These are phyloP conservation scores for Salicornia ramosissima DNA, from an alignment of 148 eudicot genomes.

Conservation along the genomic window DNA sequence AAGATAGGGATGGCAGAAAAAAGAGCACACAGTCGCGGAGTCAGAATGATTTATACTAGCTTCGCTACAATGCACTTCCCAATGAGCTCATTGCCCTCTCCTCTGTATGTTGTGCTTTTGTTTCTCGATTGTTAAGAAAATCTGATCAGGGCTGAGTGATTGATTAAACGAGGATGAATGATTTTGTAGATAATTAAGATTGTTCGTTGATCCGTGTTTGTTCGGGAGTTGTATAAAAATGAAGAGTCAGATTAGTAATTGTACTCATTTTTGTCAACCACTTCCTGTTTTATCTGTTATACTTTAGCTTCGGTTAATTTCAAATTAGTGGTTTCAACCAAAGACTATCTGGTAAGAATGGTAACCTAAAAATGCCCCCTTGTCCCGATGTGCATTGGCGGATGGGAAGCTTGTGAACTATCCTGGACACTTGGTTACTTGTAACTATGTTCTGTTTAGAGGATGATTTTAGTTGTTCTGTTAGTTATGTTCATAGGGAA, in stretches of 20 bases:
- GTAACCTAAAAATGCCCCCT: too few relatives aligned
- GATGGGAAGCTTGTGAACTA: too few relatives aligned
- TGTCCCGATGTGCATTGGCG: too few relatives aligned
- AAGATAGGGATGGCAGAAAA: neutral
- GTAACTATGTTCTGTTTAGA: too few relatives aligned
- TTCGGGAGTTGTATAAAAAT: slow-evolving; percentile 12
- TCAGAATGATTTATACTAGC: slow-evolving; percentile 1
- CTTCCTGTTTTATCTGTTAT: neutral
- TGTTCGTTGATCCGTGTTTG: neutral
- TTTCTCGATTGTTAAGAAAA: slow-evolving; percentile 1
- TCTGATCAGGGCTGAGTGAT: slow-evolving; percentile 8
- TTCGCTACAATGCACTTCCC: slow-evolving; percentile 5
- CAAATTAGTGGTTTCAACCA: neutral
- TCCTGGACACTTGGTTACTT: too few relatives aligned
- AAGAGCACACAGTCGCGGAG: slow-evolving; percentile 1
- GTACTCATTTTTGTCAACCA: neutral
- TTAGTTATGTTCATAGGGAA: too few relatives aligned
- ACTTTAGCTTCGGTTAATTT: neutral
- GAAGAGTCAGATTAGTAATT: neutral
- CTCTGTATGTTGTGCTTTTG: slow-evolving; percentile 5
- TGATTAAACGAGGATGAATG: slow-evolving; percentile 7
- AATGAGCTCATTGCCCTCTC: neutral
- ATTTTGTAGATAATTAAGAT: slow-evolving; percentile 24
- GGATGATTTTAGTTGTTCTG: too few relatives aligned
- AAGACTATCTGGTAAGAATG: neutral